Evolutionary conservation across 1,139 yeast species (phyloP).

Genomic region (Debaryomyces coudertii): DNA sequence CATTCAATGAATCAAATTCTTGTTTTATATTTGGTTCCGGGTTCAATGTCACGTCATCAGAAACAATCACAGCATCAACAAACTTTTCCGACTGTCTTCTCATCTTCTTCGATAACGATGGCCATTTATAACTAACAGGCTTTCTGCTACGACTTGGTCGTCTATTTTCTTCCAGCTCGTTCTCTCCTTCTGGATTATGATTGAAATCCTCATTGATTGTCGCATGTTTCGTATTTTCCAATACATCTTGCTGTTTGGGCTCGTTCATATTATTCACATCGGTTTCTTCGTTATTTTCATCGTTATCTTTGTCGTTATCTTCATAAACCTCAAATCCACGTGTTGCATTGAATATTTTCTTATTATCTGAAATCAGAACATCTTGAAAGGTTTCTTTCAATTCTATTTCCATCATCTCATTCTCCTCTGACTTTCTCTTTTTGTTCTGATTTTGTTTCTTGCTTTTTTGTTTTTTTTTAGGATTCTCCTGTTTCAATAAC

Average conservation of each 20-base stretch:
- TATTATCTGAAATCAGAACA: neutral
- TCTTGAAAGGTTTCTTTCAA: neutral
- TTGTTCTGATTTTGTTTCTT: too few relatives aligned
- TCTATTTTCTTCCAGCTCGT: slow-evolving; percentile 3
- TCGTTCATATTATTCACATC: neutral
- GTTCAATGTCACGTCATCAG: slow-evolving; percentile 16
- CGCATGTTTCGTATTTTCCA: neutral
- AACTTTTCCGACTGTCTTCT: slow-evolving; percentile 66
- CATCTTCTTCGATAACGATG: slow-evolving; percentile 69
- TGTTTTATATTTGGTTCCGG: slow-evolving; percentile 11
- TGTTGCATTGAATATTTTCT: neutral
- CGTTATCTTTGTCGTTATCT: slow-evolving; percentile 2
- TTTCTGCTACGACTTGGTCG: slow-evolving; percentile 21
- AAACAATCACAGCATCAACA: slow-evolving; percentile 54
- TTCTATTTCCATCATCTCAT: neutral
- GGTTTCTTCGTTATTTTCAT: neutral
- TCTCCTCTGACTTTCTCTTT: neutral
- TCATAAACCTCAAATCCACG: slow-evolving; percentile 8
- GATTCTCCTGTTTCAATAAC: neutral
- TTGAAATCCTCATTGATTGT: neutral
- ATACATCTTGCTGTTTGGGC: neutral
- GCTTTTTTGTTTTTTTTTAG: neutral
- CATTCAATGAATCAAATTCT: slow-evolving; percentile 10
- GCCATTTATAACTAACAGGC: slow-evolving; percentile 67
- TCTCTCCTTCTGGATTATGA: neutral